These are phyloP conservation scores for Cutaneotrichosporon dermatis DNA, from an alignment of 1,284 basidiomycete species.

Conservation along the genomic window DNA sequence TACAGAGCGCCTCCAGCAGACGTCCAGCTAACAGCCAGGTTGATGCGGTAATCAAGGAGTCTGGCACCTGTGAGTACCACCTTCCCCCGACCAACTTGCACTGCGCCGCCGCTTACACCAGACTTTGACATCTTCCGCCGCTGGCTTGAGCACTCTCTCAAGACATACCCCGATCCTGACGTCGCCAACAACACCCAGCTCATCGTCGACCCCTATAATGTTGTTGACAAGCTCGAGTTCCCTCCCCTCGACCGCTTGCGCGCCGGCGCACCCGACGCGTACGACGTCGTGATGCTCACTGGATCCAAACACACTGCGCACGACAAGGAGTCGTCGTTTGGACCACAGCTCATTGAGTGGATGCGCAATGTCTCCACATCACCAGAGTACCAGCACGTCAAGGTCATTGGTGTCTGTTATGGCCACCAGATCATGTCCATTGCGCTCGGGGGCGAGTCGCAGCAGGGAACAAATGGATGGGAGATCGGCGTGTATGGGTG, in stretches of 20 bases:
- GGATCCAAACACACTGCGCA: conserved; percentile 50
- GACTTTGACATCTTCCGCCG: conserved; percentile 48
- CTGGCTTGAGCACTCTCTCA: conserved; percentile 44
- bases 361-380: conserved; percentile 29
- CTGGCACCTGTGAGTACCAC: conserved; percentile 41
- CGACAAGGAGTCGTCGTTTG: conserved; percentile 34
- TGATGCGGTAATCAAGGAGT: conserved; percentile 36
- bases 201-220: conserved; percentile 53
- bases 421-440: conserved; percentile 55
- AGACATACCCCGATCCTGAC: conserved; percentile 30
- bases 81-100: background rate
- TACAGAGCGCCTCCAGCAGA: background rate
- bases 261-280: conserved; percentile 34
- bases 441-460: conserved; percentile 51
- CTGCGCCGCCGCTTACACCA: background rate
- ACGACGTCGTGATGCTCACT: conserved; percentile 54
- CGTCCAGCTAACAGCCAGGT: conserved; percentile 22
- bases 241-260: conserved; percentile 48
- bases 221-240: conserved; percentile 49
- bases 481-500: conserved; percentile 52
- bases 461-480: conserved; percentile 51
- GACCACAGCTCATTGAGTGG: conserved; percentile 35
- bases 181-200: conserved; percentile 35
- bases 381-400: conserved; percentile 31
- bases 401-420: conserved; percentile 52